Base-by-base conservation (phyloP, 2,329 filamentous ascomycete species). In the Diaporthe caulivora region DNA sequence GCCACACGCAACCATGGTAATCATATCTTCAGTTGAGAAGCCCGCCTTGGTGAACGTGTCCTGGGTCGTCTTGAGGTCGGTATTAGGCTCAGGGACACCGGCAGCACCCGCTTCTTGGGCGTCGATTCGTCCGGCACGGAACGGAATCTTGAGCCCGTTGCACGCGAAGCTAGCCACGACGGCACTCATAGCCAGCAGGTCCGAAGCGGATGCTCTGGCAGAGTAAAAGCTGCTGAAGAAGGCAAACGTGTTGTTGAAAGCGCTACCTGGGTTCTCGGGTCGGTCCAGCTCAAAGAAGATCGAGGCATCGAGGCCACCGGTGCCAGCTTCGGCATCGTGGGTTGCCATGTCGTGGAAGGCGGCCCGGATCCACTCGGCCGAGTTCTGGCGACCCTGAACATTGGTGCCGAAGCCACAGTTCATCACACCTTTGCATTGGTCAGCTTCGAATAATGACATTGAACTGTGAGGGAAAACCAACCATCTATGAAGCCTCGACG, bases 1-100 rank as follows among this genome's bases (percentile, higher is more conserved):
- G 0, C 82, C 82, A 42, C 82, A 83, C 0, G 82, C 81, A 17
- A 83, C 81, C 73, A 83, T 74, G 1, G 80, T 74, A 6, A 82
- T 83, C 82, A 83, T 83, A 1, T 83, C 82, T 26, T 76, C 76
- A 3, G 78, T 78, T 21, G 77, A 77, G 57, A 82, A 82, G 0
- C 82, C 82, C 0, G 79, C 78, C 37, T 78, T 80, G 2, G 77
- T 77, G 70, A 83, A 83, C 11, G 76, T 76, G 2, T 71, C 58
- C 31, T 76, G 75, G 10, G 80, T 79, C 1, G 76, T 76, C 9
- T 77, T 73, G 2, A 83, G 37, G 9, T 78, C 78, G 1, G 80
- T 79, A 3, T 77, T 74, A 4, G 81, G 79, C 57, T 82, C 78
- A 2, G 82, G 82, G 0, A 83, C 81, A 49, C 82, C 81, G 3